phyloP scores from a whole-genome alignment of 441 rosid species.

The Aleurites moluccanus region DNA sequence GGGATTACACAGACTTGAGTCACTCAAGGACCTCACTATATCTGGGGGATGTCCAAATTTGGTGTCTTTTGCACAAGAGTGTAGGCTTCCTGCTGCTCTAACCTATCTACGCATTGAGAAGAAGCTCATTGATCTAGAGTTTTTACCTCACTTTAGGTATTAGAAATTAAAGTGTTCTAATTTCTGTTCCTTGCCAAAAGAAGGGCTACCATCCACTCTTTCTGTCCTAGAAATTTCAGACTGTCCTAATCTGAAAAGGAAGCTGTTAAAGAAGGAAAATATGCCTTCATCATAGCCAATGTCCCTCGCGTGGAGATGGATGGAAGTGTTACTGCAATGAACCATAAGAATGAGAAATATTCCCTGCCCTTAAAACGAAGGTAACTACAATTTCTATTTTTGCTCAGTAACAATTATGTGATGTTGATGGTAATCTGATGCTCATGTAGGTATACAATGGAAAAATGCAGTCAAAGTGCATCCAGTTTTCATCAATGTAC shows the following conservation, averaged over 20 bases:
- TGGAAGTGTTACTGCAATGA: constrained; percentile 2
- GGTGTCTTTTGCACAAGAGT: constrained; percentile 15
- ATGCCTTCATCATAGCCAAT: constrained; percentile 9
- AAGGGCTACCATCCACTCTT: constrained; percentile 15
- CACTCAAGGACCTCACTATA: constrained; percentile 13
- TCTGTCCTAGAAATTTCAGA: constrained; percentile 5
- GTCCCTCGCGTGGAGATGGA: constrained; percentile 16
- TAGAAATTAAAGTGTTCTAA: constrained; percentile 19
- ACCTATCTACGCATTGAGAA: constrained; percentile 5
- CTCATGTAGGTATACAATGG: no score
- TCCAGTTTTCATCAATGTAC: no score
- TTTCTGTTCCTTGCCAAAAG: constrained; percentile 10
- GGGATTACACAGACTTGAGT: constrained; percentile 13
- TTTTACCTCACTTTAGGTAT: constrained; percentile 14
- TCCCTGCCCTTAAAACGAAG: background rate
- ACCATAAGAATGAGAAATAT: background rate
- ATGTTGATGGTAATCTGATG: background rate
- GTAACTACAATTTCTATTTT: background rate
- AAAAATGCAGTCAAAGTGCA: no score
- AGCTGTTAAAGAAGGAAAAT: constrained; percentile 2
- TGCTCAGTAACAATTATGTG: background rate
- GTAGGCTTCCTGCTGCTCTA: constrained; percentile 11
- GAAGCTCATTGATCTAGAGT: constrained; percentile 12
- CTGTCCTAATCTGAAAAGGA: constrained; percentile 1
- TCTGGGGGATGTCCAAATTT: constrained; percentile 17